phyloP scores from a whole-genome alignment of 106 monocot genomes.

The Xerophyta viscosa region DNA sequence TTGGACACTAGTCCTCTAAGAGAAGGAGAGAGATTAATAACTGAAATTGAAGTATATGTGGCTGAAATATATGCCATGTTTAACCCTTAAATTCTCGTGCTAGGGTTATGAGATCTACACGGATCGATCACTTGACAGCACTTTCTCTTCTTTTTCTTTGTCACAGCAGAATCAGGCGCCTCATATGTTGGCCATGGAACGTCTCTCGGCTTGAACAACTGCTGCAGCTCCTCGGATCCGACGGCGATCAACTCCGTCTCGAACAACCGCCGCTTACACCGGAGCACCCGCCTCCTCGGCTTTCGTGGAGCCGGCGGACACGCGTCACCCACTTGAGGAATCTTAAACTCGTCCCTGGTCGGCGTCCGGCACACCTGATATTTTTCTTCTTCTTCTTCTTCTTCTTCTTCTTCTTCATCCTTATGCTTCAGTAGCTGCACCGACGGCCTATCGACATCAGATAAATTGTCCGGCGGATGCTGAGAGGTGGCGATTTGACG shows the following conservation, averaged over 20 bases:
- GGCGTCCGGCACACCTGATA: constrained; percentile 11
- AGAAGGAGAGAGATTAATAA: too few relatives aligned
- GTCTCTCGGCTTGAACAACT: background rate
- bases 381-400: background rate
- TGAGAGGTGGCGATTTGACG: background rate
- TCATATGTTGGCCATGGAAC: background rate
- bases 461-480: background rate
- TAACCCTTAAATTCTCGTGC: too few relatives aligned
- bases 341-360: constrained; percentile 4
- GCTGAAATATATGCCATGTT: too few relatives aligned
- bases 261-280: constrained; percentile 4
- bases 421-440: background rate
- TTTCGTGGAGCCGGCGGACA: constrained; percentile 24
- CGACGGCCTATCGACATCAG: background rate
- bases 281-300: background rate
- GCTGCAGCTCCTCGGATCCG: background rate
- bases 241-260: constrained; percentile 8
- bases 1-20: too few relatives aligned
- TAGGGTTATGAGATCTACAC: too few relatives aligned
- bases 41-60: too few relatives aligned
- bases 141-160: background rate
- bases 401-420: too few relatives aligned
- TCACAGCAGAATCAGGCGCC: background rate
- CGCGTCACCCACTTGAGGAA: background rate
- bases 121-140: background rate